Percentiles rank a stretch among this genome's conserved stretches.
Evolutionary conservation across 192 early-diverging fungal species (phyloP).

Genomic region (Chytriomyces sp.): DNA sequence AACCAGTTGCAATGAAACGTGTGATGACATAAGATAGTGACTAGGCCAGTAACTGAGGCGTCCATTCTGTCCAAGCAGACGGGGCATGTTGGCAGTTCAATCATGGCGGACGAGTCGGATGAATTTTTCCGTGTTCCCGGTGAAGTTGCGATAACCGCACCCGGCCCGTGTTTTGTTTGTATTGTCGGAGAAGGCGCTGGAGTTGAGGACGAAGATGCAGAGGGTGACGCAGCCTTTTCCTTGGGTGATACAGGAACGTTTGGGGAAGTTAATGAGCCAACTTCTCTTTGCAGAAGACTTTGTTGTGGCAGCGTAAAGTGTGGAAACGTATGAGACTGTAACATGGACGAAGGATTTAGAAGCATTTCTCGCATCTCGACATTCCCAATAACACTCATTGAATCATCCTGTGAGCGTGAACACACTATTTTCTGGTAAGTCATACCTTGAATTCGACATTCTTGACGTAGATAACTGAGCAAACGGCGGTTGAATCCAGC

Average conservation of each 20-base stretch:
- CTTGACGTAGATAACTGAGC: constrained; percentile 77
- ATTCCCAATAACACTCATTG: no score
- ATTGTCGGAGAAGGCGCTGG: constrained; percentile 16
- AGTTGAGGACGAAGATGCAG: not conserved
- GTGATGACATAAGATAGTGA: constrained; percentile 94
- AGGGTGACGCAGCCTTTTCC: constrained; percentile 44
- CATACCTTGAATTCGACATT: constrained; percentile 62
- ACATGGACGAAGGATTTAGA: no score
- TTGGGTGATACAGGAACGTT: not conserved
- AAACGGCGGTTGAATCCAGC: constrained; percentile 67
- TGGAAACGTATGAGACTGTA: not conserved
- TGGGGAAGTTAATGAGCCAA: no score
- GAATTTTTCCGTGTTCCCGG: not conserved
- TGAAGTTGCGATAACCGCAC: no score
- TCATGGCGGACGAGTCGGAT: not conserved
- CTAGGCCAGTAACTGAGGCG: constrained; percentile 78
- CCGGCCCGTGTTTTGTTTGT: no score
- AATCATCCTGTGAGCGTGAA: constrained; percentile 50
- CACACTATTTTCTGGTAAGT: constrained; percentile 49
- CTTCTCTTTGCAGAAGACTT: no score
- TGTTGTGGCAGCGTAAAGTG: no score
- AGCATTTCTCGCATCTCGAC: not conserved
- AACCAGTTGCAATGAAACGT: constrained; percentile 90
- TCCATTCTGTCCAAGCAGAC: constrained; percentile 98
- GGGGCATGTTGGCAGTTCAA: constrained; percentile 91